Base-by-base conservation (phyloP, 805 yeast species). In the Candida gorgasii region DNA sequence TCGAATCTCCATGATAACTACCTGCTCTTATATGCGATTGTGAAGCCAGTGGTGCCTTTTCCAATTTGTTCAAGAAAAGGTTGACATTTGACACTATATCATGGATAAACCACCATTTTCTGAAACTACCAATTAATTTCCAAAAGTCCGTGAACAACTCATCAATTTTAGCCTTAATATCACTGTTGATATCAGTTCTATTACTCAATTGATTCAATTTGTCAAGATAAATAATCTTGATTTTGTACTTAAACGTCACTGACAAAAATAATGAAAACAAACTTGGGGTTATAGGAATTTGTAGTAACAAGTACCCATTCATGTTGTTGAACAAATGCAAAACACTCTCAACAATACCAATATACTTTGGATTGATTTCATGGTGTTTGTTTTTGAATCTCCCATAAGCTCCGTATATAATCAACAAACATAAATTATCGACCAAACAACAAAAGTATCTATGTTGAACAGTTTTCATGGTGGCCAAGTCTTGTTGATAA, bases 71-170 rank as follows among this genome's bases (percentile, higher is more conserved):
- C 8, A 41, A 18, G 16, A 35, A 37, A n/a, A 33, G 22, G 13
- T 22, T 24, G 14, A 40, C 18, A 20, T 40, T 34, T 16, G n/a
- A 33, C n/a, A 24, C 31, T 8, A 43, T 44, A 19, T 47, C 49
- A 11, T 28, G 31, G 3, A 45, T 38, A 28, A 49, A 49, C 49
- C 48, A 47, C 55, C 55, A 51, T 24, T 36, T 46, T 3, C 23
- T 12, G 28, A 40, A 42, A 8, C n/a, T 5, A 11, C 23, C 22
- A 7, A 36, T 8, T 7, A 19, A 8, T 4, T 15, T 15, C 23
- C 33, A 35, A 26, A 12, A 17, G 8, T 22, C 26, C 12, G 11
- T 9, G 22, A 31, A 41, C 29, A 20, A 11, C 9, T 12, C 12
- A 11, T 22, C 17, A 8, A 41, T 22, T 17, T 13, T 5, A 8